phyloP scores from a whole-genome alignment of 2,329 filamentous ascomycete genomes.

The Fusarium napiforme region DNA sequence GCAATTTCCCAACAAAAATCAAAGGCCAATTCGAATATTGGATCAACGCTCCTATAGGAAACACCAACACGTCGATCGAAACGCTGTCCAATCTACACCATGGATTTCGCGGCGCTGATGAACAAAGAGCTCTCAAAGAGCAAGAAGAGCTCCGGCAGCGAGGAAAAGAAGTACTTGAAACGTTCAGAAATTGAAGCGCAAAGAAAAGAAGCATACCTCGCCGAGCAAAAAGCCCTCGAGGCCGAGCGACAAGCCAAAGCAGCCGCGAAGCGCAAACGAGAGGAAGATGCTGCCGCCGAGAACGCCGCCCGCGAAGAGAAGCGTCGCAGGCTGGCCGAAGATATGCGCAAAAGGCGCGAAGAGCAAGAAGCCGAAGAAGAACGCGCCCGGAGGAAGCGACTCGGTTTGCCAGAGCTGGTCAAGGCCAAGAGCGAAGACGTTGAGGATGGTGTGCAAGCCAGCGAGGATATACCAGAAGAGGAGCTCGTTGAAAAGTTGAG shows the following conservation, averaged over 20 bases:
- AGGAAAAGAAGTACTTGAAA: slow-evolving; percentile 80
- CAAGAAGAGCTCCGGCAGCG: slow-evolving; percentile 62
- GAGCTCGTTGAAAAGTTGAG: slow-evolving; percentile 76
- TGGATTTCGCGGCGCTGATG: slow-evolving; percentile 98
- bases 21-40: no score
- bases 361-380: slow-evolving; percentile 81
- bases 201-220: slow-evolving; percentile 80
- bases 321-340: slow-evolving; percentile 81
- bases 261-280: slow-evolving; percentile 85
- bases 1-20: not conserved
- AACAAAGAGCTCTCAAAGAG: slow-evolving; percentile 89
- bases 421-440: slow-evolving; percentile 53
- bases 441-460: slow-evolving; percentile 56
- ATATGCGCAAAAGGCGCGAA: slow-evolving; percentile 75
- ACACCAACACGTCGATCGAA: not conserved
- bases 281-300: slow-evolving; percentile 83
- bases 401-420: slow-evolving; percentile 82
- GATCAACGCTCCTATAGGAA: not conserved
- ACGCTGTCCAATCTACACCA: slow-evolving; percentile 54
- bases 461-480: slow-evolving; percentile 75
- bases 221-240: slow-evolving; percentile 81
- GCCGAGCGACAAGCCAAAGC: slow-evolving; percentile 75
- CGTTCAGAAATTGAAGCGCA: slow-evolving; percentile 88
- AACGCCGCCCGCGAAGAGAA: slow-evolving; percentile 82
- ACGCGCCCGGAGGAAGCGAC: slow-evolving; percentile 74